Conservation (phyloP, 257 asterid genomes). For the Galeopsis tetrahit region DNA sequence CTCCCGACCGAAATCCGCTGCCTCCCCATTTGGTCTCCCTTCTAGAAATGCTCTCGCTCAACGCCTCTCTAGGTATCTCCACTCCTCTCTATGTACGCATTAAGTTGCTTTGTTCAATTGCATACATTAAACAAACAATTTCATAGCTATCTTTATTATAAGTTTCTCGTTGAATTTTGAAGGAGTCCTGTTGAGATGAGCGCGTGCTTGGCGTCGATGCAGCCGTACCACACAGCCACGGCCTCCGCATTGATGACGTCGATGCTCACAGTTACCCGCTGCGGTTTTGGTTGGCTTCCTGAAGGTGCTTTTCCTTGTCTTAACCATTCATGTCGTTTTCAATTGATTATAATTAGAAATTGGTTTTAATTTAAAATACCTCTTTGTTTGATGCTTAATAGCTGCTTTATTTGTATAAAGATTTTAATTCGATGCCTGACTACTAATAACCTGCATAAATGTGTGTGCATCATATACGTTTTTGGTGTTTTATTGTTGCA, state of each 20-base stretch:
- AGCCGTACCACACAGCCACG: conserved; percentile 77
- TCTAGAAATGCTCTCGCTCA: conserved; percentile 49
- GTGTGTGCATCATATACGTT: neutral
- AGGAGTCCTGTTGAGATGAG: conserved; percentile 72
- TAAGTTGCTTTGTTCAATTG: neutral
- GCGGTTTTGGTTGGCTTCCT: conserved; percentile 72
- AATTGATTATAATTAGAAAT: neutral
- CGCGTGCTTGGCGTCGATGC: conserved; percentile 73
- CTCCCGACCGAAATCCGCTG: conserved; percentile 59
- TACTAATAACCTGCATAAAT: conserved; percentile 5
- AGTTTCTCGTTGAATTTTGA: conserved; percentile 26
- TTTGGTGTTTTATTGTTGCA: neutral
- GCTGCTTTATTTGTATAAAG: neutral
- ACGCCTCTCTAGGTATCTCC: conserved; percentile 63
- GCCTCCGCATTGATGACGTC: conserved; percentile 92
- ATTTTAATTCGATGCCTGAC: neutral
- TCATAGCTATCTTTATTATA: neutral
- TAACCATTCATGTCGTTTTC: neutral
- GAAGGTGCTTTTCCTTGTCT: conserved; percentile 54
- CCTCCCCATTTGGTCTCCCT: conserved; percentile 59
- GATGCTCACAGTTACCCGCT: conserved; percentile 72
- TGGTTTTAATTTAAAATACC: neutral
- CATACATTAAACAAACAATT: neutral
- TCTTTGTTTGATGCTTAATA: neutral
- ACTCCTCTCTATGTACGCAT: neutral